Conservation (phyloP, 352 stramenopile species). For the Phytophthora multivora region DNA sequence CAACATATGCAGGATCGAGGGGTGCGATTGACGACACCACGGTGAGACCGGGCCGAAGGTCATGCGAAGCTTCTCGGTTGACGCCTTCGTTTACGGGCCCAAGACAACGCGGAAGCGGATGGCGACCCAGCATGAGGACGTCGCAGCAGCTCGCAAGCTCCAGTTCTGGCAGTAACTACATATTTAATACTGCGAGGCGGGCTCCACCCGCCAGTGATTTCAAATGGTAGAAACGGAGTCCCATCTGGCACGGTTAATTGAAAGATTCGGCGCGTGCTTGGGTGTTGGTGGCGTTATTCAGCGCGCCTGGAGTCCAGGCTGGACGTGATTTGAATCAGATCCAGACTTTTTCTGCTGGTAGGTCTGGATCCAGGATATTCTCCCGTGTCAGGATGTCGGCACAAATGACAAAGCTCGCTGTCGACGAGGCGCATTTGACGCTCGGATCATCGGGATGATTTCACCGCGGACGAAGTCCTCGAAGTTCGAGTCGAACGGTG, state of each 20-base stretch:
- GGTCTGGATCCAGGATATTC: no score
- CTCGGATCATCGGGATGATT: conserved; percentile 8
- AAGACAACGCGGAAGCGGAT: neutral
- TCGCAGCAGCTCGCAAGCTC: neutral
- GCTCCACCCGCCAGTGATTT: neutral
- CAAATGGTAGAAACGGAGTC: neutral
- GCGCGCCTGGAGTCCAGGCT: neutral
- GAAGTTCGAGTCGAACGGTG: no score
- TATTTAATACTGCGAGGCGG: no score
- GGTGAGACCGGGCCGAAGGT: neutral
- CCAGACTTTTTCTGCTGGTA: neutral
- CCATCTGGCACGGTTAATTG: neutral
- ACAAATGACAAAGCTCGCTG: neutral
- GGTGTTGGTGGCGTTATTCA: neutral
- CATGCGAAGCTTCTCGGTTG: conserved; percentile 7
- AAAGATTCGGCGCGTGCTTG: neutral
- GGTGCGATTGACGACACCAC: conserved; percentile 16
- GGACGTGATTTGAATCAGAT: neutral
- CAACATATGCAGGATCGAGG: conserved; percentile 8
- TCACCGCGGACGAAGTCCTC: conserved; percentile 6
- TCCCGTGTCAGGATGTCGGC: neutral
- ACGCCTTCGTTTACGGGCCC: conserved; percentile 11
- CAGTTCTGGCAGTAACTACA: neutral
- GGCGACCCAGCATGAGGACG: neutral
- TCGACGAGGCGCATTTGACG: neutral